Conservation (phyloP, 805 yeast species). For the Wickerhamiella azyma region DNA sequence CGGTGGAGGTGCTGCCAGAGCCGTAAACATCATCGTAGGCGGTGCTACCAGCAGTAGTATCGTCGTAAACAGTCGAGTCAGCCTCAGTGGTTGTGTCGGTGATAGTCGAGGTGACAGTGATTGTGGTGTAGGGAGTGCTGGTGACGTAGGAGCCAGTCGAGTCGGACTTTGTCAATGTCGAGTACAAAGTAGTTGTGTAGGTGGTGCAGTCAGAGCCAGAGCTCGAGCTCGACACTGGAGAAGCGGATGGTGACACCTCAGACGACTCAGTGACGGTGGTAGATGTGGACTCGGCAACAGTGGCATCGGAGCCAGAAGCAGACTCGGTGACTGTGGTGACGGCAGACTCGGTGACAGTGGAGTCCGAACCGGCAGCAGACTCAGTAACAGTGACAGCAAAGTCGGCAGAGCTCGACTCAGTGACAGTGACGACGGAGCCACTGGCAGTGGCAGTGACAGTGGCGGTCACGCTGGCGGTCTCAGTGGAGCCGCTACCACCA, state of each 20-base stretch:
- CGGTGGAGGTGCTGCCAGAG: constrained; percentile 1
- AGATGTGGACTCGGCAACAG: background rate
- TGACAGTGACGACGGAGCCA: background rate
- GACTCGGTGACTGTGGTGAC: background rate
- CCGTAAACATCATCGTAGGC: background rate
- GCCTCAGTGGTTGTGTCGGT: background rate
- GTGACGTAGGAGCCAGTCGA: background rate
- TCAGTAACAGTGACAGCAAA: background rate
- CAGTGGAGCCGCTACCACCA: constrained; percentile 7
- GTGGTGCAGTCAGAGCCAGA: background rate
- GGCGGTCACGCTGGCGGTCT: background rate
- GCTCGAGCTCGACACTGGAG: background rate
- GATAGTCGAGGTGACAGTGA: background rate
- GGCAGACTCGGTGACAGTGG: background rate
- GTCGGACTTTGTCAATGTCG: background rate
- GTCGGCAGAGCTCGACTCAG: background rate
- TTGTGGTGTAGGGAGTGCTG: background rate
- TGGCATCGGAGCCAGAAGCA: background rate
- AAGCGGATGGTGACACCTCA: background rate
- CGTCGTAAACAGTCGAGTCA: constrained; percentile 1
- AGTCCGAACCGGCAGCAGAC: background rate
- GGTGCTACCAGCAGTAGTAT: background rate
- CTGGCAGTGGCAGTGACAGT: background rate
- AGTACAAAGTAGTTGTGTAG: background rate
- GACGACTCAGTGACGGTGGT: background rate